These are phyloP conservation scores for Scheffersomyces cryptocercus DNA, from an alignment of 1,139 yeast genomes.

Conservation along the genomic window DNA sequence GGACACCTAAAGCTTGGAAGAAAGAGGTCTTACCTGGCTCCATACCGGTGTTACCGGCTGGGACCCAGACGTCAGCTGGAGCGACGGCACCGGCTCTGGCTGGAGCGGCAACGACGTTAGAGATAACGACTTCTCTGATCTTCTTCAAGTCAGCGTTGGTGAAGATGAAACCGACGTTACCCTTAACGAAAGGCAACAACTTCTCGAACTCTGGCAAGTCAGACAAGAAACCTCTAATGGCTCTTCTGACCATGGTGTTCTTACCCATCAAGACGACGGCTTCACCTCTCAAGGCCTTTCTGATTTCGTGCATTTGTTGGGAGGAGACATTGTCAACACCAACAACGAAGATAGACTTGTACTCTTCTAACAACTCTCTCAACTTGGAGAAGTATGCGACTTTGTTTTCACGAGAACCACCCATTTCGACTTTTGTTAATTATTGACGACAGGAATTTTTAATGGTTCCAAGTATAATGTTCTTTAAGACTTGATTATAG, in stretches of 20 bases:
- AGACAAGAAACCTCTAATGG: constrained; percentile 91
- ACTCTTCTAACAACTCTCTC: constrained; percentile 92
- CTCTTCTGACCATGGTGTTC: constrained; percentile 99
- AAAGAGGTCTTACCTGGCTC: constrained; percentile 99
- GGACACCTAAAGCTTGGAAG: constrained; percentile 99
- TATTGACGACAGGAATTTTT: constrained; percentile 91
- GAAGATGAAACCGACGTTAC: constrained; percentile 99
- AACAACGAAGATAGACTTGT: constrained; percentile 97
- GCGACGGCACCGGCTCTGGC: constrained; percentile 99
- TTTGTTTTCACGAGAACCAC: constrained; percentile 99
- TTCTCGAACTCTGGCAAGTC: constrained; percentile 97
- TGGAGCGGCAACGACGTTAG: constrained; percentile 99
- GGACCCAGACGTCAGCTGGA: constrained; percentile 95
- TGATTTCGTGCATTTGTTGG: constrained; percentile 99
- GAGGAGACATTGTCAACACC: constrained; percentile 99
- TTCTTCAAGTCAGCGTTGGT: constrained; percentile 93
- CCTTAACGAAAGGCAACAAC: constrained; percentile 90
- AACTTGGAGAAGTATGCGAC: constrained; percentile 92
- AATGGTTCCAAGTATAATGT: constrained; percentile 51
- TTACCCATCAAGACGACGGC: constrained; percentile 99
- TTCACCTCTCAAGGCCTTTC: constrained; percentile 93
- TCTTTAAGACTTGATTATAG: background rate
- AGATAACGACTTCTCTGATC: constrained; percentile 81
- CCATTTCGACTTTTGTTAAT: constrained; percentile 86
- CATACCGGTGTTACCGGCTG: constrained; percentile 99